Base-by-base conservation (phyloP, 768 basidiomycete genomes). In the Serendipita vermifera region DNA sequence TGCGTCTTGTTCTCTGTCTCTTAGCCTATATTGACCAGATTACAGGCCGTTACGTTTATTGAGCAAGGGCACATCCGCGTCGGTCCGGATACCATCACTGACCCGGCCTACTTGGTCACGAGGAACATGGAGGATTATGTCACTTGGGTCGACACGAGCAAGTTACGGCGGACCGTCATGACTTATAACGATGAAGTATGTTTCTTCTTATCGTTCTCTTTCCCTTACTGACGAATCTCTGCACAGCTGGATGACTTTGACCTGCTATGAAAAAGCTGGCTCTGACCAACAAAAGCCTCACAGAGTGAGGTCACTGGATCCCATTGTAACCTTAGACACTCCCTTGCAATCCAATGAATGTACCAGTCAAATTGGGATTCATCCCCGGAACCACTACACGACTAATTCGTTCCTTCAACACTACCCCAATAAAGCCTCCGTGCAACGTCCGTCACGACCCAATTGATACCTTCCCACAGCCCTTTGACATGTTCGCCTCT, bases 51-150 rank as follows among this genome's bases (percentile, higher is more conserved):
- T 55, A 91, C 88, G 65, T 97, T 96, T 67, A 87, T 99, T 62
- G 96, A 99, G 69, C 96, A 98, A 69, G 96, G 96, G 0, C 96
- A 99, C 69, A 83, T 99, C 63, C 85, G 96, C 31, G 90, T 98
- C 22, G 96, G 96, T 20, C 91, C 94, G 31, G 88, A 96, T 65
- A 89, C 90, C 1, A 82, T 97, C 62, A 93, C 87, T 0, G 96
- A 99, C 68, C 96, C 96, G 2, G 96, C 93, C 1, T 96, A 83
- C 72, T 77, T 99, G 54, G 91, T 99, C 58, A 94, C 90, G 22
- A 88, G 94, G 63, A 87, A 91, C 62, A 93, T 96, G 92, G 92
- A 98, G 66, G 96, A 99, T 75, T 99, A 93, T 70, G 90, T 98
- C 40, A 99, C 96, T 33, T 99, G 96, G 96, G 93, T 98, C 20